These are phyloP conservation scores for Diutina pseudorugosa DNA, from an alignment of 1,139 yeast genomes.

Conservation along the genomic window DNA sequence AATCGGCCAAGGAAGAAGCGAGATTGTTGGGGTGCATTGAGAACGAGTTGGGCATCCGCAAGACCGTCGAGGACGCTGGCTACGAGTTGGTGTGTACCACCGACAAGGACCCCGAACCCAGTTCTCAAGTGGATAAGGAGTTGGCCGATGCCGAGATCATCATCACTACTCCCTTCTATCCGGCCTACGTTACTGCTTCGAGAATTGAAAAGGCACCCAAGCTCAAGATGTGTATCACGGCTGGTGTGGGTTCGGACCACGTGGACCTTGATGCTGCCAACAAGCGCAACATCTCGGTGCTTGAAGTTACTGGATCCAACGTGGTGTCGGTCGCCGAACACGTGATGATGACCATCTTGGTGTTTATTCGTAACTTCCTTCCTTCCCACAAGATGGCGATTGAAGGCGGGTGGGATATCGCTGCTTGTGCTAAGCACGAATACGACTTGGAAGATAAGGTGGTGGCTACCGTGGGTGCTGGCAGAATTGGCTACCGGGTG, in stretches of 20 bases:
- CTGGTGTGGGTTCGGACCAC: conserved; percentile 83
- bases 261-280: conserved; percentile 66
- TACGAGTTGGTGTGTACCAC: conserved; percentile 56
- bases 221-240: conserved; percentile 61
- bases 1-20: conserved; percentile 49
- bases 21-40: conserved; percentile 60
- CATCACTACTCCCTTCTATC: conserved; percentile 78
- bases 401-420: conserved; percentile 62
- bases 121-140: conserved; percentile 48
- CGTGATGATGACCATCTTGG: conserved; percentile 62
- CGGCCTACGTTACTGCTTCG: conserved; percentile 60
- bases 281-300: conserved; percentile 47
- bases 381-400: conserved; percentile 63
- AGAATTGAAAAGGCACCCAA: conserved; percentile 63
- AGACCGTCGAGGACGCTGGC: conserved; percentile 54
- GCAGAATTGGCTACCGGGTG: conserved; percentile 71
- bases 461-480: conserved; percentile 71
- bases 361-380: conserved; percentile 63
- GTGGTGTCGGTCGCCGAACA: conserved; percentile 78
- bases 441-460: conserved; percentile 70
- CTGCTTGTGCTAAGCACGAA: conserved; percentile 61
- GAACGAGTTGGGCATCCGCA: conserved; percentile 62
- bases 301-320: conserved; percentile 77
- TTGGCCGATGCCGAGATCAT: conserved; percentile 63
- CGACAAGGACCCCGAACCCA: conserved; percentile 53